Evolutionary conservation across 176 grass and related monocot genomes (phyloP).

Genomic region (Tuctoria greenei): DNA sequence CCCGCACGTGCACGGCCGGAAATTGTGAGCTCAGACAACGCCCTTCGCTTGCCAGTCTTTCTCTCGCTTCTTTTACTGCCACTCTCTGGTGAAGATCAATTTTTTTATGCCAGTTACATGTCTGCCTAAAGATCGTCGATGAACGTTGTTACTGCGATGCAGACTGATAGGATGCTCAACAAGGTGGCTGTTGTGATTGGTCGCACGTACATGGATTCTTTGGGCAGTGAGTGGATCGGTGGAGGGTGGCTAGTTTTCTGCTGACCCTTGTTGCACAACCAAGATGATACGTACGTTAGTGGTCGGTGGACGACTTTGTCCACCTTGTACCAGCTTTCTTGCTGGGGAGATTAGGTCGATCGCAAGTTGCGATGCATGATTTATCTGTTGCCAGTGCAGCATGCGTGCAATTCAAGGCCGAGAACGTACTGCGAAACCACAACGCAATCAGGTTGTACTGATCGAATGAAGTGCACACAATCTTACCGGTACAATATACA

Average conservation of each 20-base stretch:
- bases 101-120: too few species aligned
- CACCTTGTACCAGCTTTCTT: not conserved
- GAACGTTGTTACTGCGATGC: not conserved
- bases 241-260: not conserved
- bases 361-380: not conserved
- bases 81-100: not conserved
- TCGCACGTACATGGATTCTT: not conserved
- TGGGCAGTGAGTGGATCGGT: not conserved
- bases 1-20: slow-evolving; percentile 19
- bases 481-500: too few species aligned
- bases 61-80: not conserved
- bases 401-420: not conserved
- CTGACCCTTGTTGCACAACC: not conserved
- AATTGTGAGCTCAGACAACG: not conserved
- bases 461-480: not conserved
- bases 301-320: not conserved
- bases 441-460: not conserved
- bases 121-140: not conserved
- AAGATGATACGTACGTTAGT: not conserved
- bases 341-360: not conserved
- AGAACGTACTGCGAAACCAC: slow-evolving; percentile 25
- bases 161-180: not conserved
- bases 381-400: not conserved
- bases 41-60: not conserved
- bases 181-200: not conserved